Evolutionary conservation across 306 rosid genomes (phyloP).

Genomic region (Hylodesmum podocarpum): DNA sequence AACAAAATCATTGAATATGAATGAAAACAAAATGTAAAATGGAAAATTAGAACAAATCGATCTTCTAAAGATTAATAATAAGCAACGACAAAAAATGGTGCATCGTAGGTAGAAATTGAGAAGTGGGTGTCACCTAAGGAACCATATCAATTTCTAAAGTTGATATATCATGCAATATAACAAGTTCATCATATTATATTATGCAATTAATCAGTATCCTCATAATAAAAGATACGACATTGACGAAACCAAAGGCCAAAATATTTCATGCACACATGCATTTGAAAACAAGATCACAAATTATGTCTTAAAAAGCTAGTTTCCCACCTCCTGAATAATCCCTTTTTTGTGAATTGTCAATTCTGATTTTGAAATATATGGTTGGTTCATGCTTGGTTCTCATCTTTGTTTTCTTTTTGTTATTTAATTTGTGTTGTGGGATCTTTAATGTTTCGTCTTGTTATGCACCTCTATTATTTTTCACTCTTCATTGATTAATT

Average conservation of each 20-base stretch:
- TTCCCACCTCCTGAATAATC: background rate
- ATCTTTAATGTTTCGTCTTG: background rate
- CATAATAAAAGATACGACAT: background rate
- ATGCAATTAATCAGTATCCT: background rate
- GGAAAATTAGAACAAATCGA: background rate
- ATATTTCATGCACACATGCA: background rate
- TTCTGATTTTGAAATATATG: background rate
- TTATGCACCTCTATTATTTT: background rate
- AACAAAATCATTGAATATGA: slow-evolving; percentile 8
- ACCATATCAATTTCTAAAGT: background rate
- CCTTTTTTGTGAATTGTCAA: background rate
- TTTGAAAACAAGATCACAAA: background rate
- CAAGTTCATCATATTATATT: background rate
- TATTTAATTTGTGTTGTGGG: background rate
- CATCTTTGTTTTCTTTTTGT: background rate
- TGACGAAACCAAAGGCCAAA: background rate
- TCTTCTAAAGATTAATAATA: background rate
- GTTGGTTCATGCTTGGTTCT: slow-evolving; percentile 12
- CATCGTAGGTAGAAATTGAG: background rate
- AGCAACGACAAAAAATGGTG: slow-evolving; percentile 8
- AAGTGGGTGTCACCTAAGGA: background rate
- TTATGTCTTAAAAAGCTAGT: background rate
- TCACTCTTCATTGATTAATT: background rate
- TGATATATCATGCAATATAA: background rate
- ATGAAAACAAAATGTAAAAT: background rate